Percentiles rank a stretch among this genome's conserved stretches.
Conservation (phyloP, 345 rosid species). For the Aquilaria sinensis region DNA sequence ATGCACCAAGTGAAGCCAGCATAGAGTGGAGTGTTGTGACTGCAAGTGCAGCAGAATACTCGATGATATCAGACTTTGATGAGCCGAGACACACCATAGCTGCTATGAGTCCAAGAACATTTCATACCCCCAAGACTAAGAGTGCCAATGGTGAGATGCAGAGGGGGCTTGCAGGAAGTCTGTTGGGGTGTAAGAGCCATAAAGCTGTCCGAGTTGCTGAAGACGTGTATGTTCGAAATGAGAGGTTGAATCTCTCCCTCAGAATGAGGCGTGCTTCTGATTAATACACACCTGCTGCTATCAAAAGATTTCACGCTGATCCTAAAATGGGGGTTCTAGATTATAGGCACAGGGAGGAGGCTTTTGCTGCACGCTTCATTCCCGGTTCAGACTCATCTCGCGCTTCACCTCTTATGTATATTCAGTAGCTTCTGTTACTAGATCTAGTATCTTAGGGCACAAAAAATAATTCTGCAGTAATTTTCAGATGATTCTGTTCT, state of each 20-base stretch:
- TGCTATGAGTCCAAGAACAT: constrained; percentile 19
- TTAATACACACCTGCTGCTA: constrained; percentile 15
- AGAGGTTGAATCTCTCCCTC: constrained; percentile 23
- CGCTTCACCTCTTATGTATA: constrained; percentile 30
- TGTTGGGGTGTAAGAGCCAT: constrained; percentile 68
- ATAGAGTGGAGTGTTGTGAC: constrained; percentile 91
- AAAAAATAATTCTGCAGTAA: not conserved
- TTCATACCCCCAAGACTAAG: constrained; percentile 19
- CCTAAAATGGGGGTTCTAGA: constrained; percentile 30
- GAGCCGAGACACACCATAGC: constrained; percentile 23
- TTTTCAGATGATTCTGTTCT: not conserved
- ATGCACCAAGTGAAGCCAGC: constrained; percentile 88
- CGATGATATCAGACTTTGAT: constrained; percentile 57
- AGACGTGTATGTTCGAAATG: constrained; percentile 38
- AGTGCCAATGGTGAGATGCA: constrained; percentile 19
- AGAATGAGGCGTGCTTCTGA: constrained; percentile 17
- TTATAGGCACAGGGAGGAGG: constrained; percentile 19
- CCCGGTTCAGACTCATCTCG: constrained; percentile 28
- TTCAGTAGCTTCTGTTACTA: constrained; percentile 16
- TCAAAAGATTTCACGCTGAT: constrained; percentile 39
- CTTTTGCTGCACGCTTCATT: constrained; percentile 24
- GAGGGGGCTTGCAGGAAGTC: constrained; percentile 29
- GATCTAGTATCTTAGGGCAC: too few species aligned
- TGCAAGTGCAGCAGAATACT: constrained; percentile 68
- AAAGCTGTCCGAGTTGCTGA: constrained; percentile 59